Evolutionary conservation across 2,329 filamentous ascomycete genomes (phyloP).

Genomic region (Fusarium sp.): DNA sequence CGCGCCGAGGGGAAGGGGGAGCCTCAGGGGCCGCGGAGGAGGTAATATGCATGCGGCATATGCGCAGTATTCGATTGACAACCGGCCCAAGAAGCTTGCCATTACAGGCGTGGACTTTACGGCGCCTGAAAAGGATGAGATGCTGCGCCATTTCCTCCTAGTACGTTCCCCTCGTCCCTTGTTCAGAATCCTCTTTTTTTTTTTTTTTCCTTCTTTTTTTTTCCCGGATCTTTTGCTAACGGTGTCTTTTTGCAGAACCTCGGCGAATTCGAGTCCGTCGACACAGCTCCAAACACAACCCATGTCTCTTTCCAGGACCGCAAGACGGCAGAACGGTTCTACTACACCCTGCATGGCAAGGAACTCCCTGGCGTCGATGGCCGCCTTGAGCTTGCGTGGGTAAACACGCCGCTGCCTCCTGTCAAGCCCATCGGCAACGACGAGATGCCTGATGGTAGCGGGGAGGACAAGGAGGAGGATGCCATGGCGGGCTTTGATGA

Average conservation of each 20-base stretch:
- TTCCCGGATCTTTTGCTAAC: constrained; percentile 6
- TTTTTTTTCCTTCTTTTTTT: no score
- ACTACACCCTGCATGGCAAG: constrained; percentile 64
- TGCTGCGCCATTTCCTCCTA: constrained; percentile 74
- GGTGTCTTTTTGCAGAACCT: constrained; percentile 57
- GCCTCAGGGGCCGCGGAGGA: constrained; percentile 53
- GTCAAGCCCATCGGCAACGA: constrained; percentile 29
- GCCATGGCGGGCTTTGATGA: constrained; percentile 42
- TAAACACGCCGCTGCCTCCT: constrained; percentile 46
- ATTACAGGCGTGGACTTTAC: constrained; percentile 72
- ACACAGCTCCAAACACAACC: constrained; percentile 57
- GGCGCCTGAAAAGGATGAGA: constrained; percentile 70
- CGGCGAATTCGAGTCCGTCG: constrained; percentile 69
- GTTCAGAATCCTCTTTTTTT: not conserved
- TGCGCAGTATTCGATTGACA: constrained; percentile 75
- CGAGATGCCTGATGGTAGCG: constrained; percentile 7
- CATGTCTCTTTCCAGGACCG: constrained; percentile 72
- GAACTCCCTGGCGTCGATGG: constrained; percentile 69
- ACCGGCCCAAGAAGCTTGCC: constrained; percentile 74
- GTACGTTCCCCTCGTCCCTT: constrained; percentile 54
- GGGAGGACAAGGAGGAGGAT: constrained; percentile 38
- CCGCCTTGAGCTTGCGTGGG: constrained; percentile 73
- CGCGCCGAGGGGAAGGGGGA: constrained; percentile 52
- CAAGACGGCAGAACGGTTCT: constrained; percentile 75
- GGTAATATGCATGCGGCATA: constrained; percentile 64